Percentiles rank a stretch among this genome's conserved stretches.
Conservation (phyloP, 2,329 filamentous ascomycete species). For the Sarocladiaceae sp. region DNA sequence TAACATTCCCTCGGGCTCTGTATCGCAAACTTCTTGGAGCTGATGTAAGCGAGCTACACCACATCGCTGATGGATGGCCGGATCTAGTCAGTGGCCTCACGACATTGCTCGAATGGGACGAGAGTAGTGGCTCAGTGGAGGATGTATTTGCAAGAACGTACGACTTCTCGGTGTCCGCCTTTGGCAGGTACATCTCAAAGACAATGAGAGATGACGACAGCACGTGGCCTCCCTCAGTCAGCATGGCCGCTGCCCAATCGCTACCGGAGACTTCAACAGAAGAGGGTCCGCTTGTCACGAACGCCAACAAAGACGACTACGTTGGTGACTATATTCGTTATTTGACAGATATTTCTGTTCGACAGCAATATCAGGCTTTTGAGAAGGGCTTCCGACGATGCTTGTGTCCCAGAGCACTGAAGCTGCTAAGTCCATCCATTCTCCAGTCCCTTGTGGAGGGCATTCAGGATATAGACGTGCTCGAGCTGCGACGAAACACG, state of each 20-base stretch:
- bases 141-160: conserved; percentile 83
- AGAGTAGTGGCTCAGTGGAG: conserved; percentile 68
- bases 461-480: conserved; percentile 72
- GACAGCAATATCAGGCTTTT: conserved; percentile 76
- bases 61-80: conserved; percentile 86
- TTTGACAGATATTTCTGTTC: conserved; percentile 73
- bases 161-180: conserved; percentile 67
- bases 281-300: conserved; percentile 72
- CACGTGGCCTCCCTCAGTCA: conserved; percentile 43
- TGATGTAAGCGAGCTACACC: conserved; percentile 64
- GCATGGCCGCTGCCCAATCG: conserved; percentile 22
- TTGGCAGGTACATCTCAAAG: conserved; percentile 53
- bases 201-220: conserved; percentile 44
- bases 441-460: conserved; percentile 83
- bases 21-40: conserved; percentile 75
- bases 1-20: conserved; percentile 81
- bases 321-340: conserved; percentile 82
- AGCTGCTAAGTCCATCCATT: conserved; percentile 64
- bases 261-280: conserved; percentile 21
- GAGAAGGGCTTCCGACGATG: conserved; percentile 74
- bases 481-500: conserved; percentile 64
- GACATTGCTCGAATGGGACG: conserved; percentile 70
- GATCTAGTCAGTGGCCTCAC: conserved; percentile 72
- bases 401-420: conserved; percentile 65
- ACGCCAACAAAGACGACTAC: conserved; percentile 72